Evolutionary conservation across 225 moss, liverwort and hornwort species (phyloP), one percentile per base, ranked within the genome.

Genomic region (Physcomitrellopsis africana): DNA sequence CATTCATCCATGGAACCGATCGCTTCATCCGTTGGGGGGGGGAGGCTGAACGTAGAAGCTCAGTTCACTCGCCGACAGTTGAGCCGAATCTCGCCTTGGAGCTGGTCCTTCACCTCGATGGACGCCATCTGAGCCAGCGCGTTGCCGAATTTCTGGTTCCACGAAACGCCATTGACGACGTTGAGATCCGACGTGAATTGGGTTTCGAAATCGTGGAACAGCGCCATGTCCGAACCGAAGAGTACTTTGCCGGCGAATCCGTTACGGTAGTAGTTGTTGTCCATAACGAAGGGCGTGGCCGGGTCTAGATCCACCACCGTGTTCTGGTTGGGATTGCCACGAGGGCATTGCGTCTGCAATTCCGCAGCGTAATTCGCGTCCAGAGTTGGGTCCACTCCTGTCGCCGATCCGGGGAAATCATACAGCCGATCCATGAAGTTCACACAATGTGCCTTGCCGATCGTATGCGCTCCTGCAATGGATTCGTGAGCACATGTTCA

Each of bases 381-480:
- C 29, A 96, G 43, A 1, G 81, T 74, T 11, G 96, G 96, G 68
- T 96, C 96, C 1, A 85, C 80, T 13, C 86, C 86, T 2, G 37
- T 5, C 1, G 72, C 3, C 3, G 82, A 79, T 13, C 71, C 77
- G 10, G 82, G 90, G 67, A 94, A 94, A 63, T 86, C 55, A 57
- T 88, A 85, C 9, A 94, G 75, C 13, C 96, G 85, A 17, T 37
- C 16, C 1, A 81, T 13, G 48, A 97, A 53, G 26, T 83, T 54
- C 9, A 22, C 77, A 49, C 97, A 94, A 58, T 93, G 94, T 20
- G 90, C 82, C 23, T 69, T 66, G 0, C 97, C 97, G 15, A 94
- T 86, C 0, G 91, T 91, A 55, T 94, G 97, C 0, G 94, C 94
- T 3, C 97, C 97, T 97, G 91, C 82, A 46, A 17, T 45, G 41